Evolutionary conservation across 768 basidiomycete genomes (phyloP).

Genomic region (Pulveroboletus sp.): DNA sequence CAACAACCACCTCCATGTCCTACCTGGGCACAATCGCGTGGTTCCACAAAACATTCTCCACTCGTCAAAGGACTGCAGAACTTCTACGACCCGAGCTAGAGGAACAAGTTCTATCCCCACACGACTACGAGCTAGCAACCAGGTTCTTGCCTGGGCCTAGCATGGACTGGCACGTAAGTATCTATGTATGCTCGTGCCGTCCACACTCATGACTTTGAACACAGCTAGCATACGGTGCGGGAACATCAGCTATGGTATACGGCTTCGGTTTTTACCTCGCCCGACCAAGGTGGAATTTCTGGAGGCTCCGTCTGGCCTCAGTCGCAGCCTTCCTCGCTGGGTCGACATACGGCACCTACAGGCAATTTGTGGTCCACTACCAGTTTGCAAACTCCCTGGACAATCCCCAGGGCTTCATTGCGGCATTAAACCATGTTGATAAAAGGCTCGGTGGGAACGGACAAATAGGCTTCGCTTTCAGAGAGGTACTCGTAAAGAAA

Average conservation of each 20-base stretch:
- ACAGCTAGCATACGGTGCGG: conserved; percentile 21
- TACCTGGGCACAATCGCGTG: conserved; percentile 31
- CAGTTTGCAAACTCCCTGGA: conserved; percentile 31
- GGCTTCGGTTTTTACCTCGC: conserved; percentile 24
- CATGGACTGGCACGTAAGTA: conserved; percentile 43
- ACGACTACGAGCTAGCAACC: conserved; percentile 56
- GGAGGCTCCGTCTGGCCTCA: conserved; percentile 25
- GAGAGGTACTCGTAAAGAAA: conserved; percentile 21
- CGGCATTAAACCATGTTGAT: conserved; percentile 31
- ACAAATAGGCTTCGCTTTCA: conserved; percentile 23
- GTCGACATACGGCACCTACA: conserved; percentile 32
- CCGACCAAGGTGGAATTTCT: conserved; percentile 28
- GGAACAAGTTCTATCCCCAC: conserved; percentile 26
- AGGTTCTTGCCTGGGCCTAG: conserved; percentile 51
- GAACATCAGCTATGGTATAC: conserved; percentile 23
- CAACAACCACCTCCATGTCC: conserved; percentile 16
- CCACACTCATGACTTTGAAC: conserved; percentile 2
- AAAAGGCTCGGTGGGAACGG: conserved; percentile 31
- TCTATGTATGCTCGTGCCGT: background rate
- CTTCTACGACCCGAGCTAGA: conserved; percentile 32
- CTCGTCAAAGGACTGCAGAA: conserved; percentile 32
- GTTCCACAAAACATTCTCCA: conserved; percentile 45
- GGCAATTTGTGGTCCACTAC: conserved; percentile 27
- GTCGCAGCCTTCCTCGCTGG: conserved; percentile 27
- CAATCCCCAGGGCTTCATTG: conserved; percentile 28